phyloP scores from a whole-genome alignment of 495 filamentous ascomycete species.

The Penicillium lividum region DNA sequence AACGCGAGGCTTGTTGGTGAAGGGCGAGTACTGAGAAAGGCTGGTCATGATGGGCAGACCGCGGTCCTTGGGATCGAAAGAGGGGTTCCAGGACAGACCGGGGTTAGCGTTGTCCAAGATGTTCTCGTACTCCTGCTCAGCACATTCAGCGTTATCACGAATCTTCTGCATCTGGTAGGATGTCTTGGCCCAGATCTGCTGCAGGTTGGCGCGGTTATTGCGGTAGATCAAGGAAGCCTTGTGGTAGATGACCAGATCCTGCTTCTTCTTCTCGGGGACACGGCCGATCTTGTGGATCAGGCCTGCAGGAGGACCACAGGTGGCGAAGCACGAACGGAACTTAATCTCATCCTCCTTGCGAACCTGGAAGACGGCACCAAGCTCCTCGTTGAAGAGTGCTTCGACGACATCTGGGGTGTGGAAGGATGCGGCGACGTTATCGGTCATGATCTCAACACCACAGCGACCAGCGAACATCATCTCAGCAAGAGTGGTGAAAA shows the following conservation, averaged over 20 bases:
- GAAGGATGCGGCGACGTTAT: conserved; percentile 58
- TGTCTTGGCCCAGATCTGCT: conserved; percentile 85
- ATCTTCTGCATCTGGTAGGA: conserved; percentile 90
- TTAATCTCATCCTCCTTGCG: conserved; percentile 77
- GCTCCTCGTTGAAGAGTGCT: conserved; percentile 90
- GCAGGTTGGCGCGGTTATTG: conserved; percentile 69
- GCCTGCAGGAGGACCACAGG: conserved; percentile 79
- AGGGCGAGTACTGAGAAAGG: conserved; percentile 59
- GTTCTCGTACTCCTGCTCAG: conserved; percentile 78
- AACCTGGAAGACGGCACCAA: conserved; percentile 97
- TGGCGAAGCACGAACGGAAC: conserved; percentile 90
- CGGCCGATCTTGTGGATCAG: conserved; percentile 81
- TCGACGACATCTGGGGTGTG: conserved; percentile 66
- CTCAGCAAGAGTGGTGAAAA: conserved; percentile 88
- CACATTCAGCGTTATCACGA: conserved; percentile 84
- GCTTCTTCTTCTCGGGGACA: conserved; percentile 68
- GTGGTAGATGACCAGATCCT: conserved; percentile 74
- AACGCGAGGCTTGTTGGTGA: conserved; percentile 76
- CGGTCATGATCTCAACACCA: conserved; percentile 82
- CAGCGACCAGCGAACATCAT: conserved; percentile 99
- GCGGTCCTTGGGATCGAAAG: conserved; percentile 77
- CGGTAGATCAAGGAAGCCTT: conserved; percentile 66
- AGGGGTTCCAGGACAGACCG: conserved; percentile 82
- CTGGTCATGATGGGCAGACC: conserved; percentile 68
- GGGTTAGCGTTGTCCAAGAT: conserved; percentile 77